Evolutionary conservation across 139 green algal genomes (phyloP), one percentile per base, ranked within the genome.

Genomic region (Chlorokybus atmophyticus): DNA sequence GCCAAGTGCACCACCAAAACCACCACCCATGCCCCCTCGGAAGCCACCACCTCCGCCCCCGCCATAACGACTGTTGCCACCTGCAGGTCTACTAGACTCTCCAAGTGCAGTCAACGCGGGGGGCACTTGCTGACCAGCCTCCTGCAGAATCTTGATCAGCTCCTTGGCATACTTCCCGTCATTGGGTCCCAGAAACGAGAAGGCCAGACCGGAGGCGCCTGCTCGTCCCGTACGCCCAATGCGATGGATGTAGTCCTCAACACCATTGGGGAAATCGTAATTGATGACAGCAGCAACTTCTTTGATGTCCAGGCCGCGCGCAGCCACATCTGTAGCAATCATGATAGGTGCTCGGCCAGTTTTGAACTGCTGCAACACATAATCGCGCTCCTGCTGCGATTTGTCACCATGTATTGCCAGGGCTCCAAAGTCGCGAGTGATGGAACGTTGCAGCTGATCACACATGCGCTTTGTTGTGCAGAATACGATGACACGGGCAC

Each of bases 341-440:
- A 86, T 73, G 53, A 84, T 71, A 17, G 71, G 71, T 3, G 29
- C 30, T 8, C 55, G 48, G 5, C 80, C 72, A 27, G 57, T 44
- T 32, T 70, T 71, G 64, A 87, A 87, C 50, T 65, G 40, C 6
- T 42, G 39, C 7, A 95, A 69, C 28, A 87, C 81, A 32, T 68
- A 86, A 62, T 95, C 87, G 40, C 87, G 81, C 76, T 94, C 87
- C 60, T 80, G 70, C 79, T 95, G 87, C 50, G 73, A 73, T 76
- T 96, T 96, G 77, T 96, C 87, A 47, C 87, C 87, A 70, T 96
- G 87, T 63, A 96, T 94, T 32, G 82, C 69, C 2, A 71, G 73
- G 0, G 44, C 44, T 19, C 27, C 5, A 23, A 71, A 71, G 10
- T 4, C 0, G 26, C 57, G 56, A 44, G 42, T 49, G 3, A 71